These are phyloP conservation scores for Arctium lappa DNA, from an alignment of 129 eudicot species.

Conservation along the genomic window DNA sequence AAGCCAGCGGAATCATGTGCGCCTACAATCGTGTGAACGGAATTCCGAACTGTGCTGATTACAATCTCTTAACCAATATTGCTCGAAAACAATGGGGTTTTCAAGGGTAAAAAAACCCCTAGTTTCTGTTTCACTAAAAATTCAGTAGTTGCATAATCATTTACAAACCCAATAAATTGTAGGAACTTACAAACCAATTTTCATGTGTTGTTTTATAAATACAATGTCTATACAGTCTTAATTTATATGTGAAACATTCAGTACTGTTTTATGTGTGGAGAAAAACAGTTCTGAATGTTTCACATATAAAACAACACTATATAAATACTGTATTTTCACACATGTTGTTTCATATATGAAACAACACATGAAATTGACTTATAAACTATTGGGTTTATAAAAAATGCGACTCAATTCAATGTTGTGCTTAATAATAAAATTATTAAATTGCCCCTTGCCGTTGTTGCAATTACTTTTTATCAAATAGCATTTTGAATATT, in stretches of 20 bases:
- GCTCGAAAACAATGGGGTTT: slow-evolving; percentile 75
- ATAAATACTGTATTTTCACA: neutral
- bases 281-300: neutral
- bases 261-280: neutral
- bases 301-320: neutral
- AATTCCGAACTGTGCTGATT: slow-evolving; percentile 75
- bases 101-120: slow-evolving; percentile 45
- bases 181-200: neutral
- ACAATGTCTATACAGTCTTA: neutral
- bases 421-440: neutral
- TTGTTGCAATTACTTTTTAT: neutral
- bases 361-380: neutral
- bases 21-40: slow-evolving; percentile 89
- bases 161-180: neutral
- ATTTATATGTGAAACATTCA: neutral
- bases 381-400: neutral
- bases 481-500: neutral
- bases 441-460: neutral
- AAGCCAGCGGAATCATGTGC: slow-evolving; percentile 94
- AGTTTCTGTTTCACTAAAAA: neutral
- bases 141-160: neutral
- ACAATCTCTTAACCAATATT: slow-evolving; percentile 52
- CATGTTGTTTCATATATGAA: neutral
- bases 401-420: neutral
- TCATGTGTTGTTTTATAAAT: neutral